These are phyloP conservation scores for Rhododendron vialii DNA, from an alignment of 148 eudicot genomes.

Conservation along the genomic window DNA sequence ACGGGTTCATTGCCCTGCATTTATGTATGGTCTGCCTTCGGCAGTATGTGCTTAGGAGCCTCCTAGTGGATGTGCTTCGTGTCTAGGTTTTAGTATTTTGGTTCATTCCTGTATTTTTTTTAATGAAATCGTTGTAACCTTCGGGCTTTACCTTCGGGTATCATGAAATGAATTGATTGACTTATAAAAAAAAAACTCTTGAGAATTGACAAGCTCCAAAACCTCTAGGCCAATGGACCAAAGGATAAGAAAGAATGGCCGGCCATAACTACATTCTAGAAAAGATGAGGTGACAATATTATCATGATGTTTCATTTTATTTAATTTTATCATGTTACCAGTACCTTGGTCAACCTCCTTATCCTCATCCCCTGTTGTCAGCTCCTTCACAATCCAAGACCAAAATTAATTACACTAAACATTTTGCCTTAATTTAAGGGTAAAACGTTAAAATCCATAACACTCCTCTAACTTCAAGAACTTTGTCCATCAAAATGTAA, in stretches of 20 bases:
- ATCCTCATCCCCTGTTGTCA: background rate
- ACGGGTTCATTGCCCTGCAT: no score
- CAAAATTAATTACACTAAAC: background rate
- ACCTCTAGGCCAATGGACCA: background rate
- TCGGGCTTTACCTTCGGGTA: no score
- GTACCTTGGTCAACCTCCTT: constrained; percentile 5
- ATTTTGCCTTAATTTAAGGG: background rate
- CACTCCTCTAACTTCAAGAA: background rate
- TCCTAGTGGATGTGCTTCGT: no score
- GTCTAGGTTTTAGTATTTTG: no score
- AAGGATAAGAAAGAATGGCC: background rate
- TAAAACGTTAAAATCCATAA: background rate
- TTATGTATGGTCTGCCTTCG: no score
- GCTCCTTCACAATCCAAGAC: background rate
- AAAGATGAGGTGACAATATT: background rate
- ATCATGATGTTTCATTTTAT: background rate
- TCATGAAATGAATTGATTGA: no score
- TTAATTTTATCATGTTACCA: background rate
- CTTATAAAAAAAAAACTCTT: no score
- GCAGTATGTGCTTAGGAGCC: no score
- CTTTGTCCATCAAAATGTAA: background rate
- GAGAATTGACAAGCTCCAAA: background rate
- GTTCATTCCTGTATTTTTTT: no score
- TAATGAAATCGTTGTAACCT: no score
- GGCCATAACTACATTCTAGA: background rate